Percentiles rank a stretch among this genome's conserved stretches.
phyloP scores from a whole-genome alignment of 1,139 yeast genomes.

The Diutina siamensis region DNA sequence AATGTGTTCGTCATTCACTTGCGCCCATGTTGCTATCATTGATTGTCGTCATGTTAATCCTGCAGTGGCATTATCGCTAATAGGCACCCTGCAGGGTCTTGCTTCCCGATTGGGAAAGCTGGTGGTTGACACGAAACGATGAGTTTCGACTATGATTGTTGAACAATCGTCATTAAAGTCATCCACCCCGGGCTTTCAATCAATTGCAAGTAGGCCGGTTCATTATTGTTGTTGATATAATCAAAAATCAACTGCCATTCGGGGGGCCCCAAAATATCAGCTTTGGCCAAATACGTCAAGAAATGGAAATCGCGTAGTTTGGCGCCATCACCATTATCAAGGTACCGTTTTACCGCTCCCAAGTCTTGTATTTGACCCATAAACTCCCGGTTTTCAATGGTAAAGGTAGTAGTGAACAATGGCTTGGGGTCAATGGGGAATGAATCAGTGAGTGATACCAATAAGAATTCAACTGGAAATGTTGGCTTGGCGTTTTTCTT shows the following conservation, averaged over 20 bases:
- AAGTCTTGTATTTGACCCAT: slow-evolving; percentile 68
- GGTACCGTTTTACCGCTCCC: slow-evolving; percentile 24
- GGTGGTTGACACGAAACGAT: too few relatives aligned
- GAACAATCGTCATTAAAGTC: slow-evolving; percentile 52
- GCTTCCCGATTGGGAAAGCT: too few relatives aligned
- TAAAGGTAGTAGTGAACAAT: slow-evolving; percentile 37
- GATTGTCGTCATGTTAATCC: too few relatives aligned
- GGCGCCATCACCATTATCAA: slow-evolving; percentile 34
- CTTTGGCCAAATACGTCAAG: slow-evolving; percentile 39
- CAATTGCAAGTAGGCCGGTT: slow-evolving; percentile 40
- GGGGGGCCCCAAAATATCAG: slow-evolving; percentile 40
- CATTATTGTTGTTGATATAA: slow-evolving; percentile 25
- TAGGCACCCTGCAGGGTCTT: too few relatives aligned
- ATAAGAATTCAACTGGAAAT: slow-evolving; percentile 85
- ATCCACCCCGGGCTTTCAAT: slow-evolving; percentile 67
- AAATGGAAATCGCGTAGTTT: slow-evolving; percentile 62
- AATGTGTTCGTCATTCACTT: too few relatives aligned
- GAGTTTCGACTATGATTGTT: too few relatives aligned
- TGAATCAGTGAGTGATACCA: slow-evolving; percentile 87
- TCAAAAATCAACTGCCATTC: slow-evolving; percentile 41
- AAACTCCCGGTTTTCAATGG: slow-evolving; percentile 69
- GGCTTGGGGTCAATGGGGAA: slow-evolving; percentile 63
- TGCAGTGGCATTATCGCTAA: too few relatives aligned
- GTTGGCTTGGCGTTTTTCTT: slow-evolving; percentile 90
- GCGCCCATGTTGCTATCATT: too few relatives aligned